Base-by-base conservation (phyloP, 83 land plant genomes). In the Larix sibirica region DNA sequence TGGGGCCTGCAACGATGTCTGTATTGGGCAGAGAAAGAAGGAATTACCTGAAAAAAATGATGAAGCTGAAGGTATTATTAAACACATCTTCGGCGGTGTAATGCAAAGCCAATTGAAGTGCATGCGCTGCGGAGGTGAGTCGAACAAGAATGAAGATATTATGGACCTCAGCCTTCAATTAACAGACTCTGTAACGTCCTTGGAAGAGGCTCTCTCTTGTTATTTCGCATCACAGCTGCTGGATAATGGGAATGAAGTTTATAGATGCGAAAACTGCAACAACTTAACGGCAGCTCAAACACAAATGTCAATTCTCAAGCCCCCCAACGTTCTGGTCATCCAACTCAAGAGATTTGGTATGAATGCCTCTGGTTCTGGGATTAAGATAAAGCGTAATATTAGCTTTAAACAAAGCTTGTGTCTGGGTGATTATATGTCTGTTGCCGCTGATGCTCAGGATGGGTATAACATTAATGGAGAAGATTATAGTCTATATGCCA, bases 271-370 rank as follows among this genome's bases (percentile, higher is more conserved):
- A 23, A 95, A 87, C 97, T 98, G 99, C 86, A 92, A 96, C 81
- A 94, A 93, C 79, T 83, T 95, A 50, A 90, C 93, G 47, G 79
- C 88, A 59, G 99, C 99, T 23, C 91, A 88, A 80, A 98, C 93
- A 87, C 97, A 98, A 77, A 85, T 98, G 99, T 92, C 92, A 16
- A 79, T 98, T 4, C 88, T 85, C 77, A 92, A 90, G 68, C 96
- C 99, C 9, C 99, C 99, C 1, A 98, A 98, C 86, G 95, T 98
- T 9, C 95, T 98, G 65, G 99, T 98, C 6, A 91, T 98, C 56
- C 99, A 98, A 36, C 86, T 98, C 62, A 98, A 96, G 99, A 93
- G 99, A 87, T 98, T 98, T 88, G 99, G 92, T 63, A 94, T 54
- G 58, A 14, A 98, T 70, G 83, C 90, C 5, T 83, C 0, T 54